Percentiles rank a stretch among this genome's conserved stretches.
Conservation (phyloP, 2,329 filamentous ascomycete species). For the Xylaria sp. region DNA sequence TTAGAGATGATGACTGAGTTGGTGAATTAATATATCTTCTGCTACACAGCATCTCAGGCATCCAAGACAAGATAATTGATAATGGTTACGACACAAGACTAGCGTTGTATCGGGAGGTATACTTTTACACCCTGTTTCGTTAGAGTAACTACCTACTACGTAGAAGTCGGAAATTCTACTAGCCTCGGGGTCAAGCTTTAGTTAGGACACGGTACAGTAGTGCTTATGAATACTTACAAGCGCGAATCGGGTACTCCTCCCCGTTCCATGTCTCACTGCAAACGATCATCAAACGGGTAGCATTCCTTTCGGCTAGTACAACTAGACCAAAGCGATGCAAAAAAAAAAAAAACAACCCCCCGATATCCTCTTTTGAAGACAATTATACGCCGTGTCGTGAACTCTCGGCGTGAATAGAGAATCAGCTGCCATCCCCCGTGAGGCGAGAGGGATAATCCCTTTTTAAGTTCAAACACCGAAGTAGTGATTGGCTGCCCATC, state of each 20-base stretch:
- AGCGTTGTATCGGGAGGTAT: slow-evolving; percentile 2
- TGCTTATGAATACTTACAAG: slow-evolving; percentile 35
- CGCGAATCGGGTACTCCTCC: slow-evolving; percentile 47
- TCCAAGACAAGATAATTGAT: slow-evolving; percentile 20
- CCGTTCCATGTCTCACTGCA: slow-evolving; percentile 37
- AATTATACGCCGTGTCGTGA: slow-evolving; percentile 39
- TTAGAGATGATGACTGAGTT: slow-evolving; percentile 23
- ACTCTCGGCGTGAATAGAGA: slow-evolving; percentile 2
- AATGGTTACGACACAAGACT: slow-evolving; percentile 6
- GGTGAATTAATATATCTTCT: slow-evolving; percentile 31
- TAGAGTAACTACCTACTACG: not conserved
- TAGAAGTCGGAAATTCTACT: slow-evolving; percentile 29
- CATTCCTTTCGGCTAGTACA: slow-evolving; percentile 15
- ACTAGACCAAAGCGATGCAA: slow-evolving; percentile 19
- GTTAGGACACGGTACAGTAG: slow-evolving; percentile 38
- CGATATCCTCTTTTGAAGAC: slow-evolving; percentile 29
- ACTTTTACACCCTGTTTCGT: slow-evolving; percentile 9
- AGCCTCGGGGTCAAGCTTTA: slow-evolving; percentile 32
- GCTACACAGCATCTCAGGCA: slow-evolving; percentile 31
- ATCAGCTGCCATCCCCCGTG: not conserved
- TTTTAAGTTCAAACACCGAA: slow-evolving; percentile 7
- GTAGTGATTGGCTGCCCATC: not conserved
- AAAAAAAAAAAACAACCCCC: no score
- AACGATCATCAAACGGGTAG: slow-evolving; percentile 8
- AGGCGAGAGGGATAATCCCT: not conserved